A percentile compares a stretch with the other conserved stretches of the same genome.
Conservation (phyloP, 768 basidiomycete species). For the Agrocybe praecox region DNA sequence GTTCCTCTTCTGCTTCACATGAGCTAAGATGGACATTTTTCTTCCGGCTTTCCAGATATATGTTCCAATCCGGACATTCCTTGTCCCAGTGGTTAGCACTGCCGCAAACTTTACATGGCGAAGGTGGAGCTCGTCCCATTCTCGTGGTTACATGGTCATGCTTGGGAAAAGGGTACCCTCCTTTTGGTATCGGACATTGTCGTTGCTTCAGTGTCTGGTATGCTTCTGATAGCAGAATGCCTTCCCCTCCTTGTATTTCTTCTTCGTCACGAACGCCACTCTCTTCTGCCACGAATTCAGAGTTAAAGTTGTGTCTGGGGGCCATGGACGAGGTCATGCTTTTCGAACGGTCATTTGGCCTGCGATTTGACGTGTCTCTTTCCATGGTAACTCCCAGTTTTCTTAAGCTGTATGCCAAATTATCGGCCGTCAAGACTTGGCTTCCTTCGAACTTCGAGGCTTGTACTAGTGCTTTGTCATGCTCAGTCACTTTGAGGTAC, state of each 20-base stretch:
- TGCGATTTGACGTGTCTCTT: background rate
- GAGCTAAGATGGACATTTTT: background rate
- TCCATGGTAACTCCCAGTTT: background rate
- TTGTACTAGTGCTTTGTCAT: background rate
- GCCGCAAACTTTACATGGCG: background rate
- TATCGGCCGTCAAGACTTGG: background rate
- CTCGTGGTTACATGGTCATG: background rate
- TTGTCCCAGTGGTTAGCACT: background rate
- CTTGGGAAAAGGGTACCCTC: background rate
- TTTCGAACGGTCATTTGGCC: background rate
- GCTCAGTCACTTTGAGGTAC: background rate
- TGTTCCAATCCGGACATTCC: too few species aligned
- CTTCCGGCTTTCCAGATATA: background rate
- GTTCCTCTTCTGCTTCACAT: background rate
- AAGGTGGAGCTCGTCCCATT: background rate
- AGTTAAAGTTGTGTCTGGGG: background rate
- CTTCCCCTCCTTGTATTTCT: too few species aligned
- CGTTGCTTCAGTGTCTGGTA: background rate
- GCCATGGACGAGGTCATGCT: background rate
- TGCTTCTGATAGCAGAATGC: background rate
- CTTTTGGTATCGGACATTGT: background rate
- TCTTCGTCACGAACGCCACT: background rate
- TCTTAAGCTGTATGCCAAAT: background rate
- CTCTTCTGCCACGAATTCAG: background rate
- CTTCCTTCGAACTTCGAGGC: background rate